These are phyloP conservation scores for Globisporangium cystogenes DNA, from an alignment of 352 stramenopile species.

Conservation along the genomic window DNA sequence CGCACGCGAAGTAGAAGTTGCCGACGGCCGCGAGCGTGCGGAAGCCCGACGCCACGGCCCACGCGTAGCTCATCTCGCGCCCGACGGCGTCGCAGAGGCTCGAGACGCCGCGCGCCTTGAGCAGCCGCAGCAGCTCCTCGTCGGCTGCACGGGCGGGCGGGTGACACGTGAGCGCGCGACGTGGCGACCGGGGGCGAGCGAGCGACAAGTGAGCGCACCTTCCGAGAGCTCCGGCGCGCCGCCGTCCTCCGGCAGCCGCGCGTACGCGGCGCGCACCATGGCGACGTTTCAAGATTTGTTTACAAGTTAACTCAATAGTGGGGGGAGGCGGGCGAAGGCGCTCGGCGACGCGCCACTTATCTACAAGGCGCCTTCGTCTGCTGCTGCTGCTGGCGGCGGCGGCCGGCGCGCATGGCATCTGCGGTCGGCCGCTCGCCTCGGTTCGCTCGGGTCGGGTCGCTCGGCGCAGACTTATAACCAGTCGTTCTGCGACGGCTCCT, in stretches of 20 bases:
- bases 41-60: constrained; percentile 65
- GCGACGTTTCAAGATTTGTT: constrained; percentile 5
- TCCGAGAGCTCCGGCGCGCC: constrained; percentile 30
- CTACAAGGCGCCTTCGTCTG: background rate
- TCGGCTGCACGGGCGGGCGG: constrained; percentile 29
- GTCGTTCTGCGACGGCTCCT: constrained; percentile 64
- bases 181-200: too few relatives aligned
- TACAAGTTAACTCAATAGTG: background rate
- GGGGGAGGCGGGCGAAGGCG: too few relatives aligned
- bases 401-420: background rate
- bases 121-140: constrained; percentile 52
- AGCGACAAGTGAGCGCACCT: constrained; percentile 11
- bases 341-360: background rate
- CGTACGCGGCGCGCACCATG: constrained; percentile 24
- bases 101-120: constrained; percentile 53
- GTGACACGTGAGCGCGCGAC: background rate
- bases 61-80: constrained; percentile 74
- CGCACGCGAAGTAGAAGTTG: constrained; percentile 79
- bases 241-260: constrained; percentile 15
- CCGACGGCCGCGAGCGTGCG: constrained; percentile 57
- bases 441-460: constrained; percentile 9
- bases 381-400: too few relatives aligned
- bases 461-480: constrained; percentile 52
- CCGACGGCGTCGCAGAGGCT: constrained; percentile 70
- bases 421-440: background rate